Evolutionary conservation across 371 early-diverging fungal genomes (phyloP).

Genomic region (Racocetra persica): DNA sequence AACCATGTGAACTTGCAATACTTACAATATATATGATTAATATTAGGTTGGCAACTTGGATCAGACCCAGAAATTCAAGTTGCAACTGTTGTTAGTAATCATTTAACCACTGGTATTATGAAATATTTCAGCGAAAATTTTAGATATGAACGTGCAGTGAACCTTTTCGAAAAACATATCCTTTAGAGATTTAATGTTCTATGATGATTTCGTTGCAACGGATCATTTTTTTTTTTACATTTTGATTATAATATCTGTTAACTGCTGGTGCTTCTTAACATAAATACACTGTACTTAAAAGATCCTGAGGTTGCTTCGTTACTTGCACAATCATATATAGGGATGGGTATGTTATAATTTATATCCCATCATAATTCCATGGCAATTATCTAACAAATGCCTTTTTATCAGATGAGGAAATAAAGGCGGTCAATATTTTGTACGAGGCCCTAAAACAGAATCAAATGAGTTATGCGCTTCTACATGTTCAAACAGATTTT

Average conservation of each 20-base stretch:
- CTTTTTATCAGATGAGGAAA: slow-evolving; percentile 75
- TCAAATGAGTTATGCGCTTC: slow-evolving; percentile 82
- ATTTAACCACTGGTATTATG: slow-evolving; percentile 82
- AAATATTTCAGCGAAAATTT: slow-evolving; percentile 87
- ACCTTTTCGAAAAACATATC: slow-evolving; percentile 74
- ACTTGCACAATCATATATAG: slow-evolving; percentile 80
- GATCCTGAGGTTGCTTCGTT: slow-evolving; percentile 92
- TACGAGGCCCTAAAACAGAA: slow-evolving; percentile 79
- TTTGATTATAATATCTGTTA: not conserved
- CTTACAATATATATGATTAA: not conserved
- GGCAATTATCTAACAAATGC: not conserved
- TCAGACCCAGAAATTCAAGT: slow-evolving; percentile 91
- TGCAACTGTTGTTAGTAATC: slow-evolving; percentile 87
- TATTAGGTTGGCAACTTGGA: slow-evolving; percentile 92
- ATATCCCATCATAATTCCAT: not conserved
- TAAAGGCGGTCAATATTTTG: slow-evolving; percentile 86
- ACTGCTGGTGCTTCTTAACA: slow-evolving; percentile 41
- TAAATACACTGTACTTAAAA: slow-evolving; percentile 65
- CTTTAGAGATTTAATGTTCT: slow-evolving; percentile 28
- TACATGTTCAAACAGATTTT: slow-evolving; percentile 90
- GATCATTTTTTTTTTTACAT: not conserved
- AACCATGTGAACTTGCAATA: too few species aligned
- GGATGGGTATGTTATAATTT: slow-evolving; percentile 54
- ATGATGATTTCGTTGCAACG: not conserved
- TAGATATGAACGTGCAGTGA: slow-evolving; percentile 79